A percentile compares a stretch with the other conserved stretches of the same genome.
phyloP scores from a whole-genome alignment of 345 rosid species.

The Balakata baccata region DNA sequence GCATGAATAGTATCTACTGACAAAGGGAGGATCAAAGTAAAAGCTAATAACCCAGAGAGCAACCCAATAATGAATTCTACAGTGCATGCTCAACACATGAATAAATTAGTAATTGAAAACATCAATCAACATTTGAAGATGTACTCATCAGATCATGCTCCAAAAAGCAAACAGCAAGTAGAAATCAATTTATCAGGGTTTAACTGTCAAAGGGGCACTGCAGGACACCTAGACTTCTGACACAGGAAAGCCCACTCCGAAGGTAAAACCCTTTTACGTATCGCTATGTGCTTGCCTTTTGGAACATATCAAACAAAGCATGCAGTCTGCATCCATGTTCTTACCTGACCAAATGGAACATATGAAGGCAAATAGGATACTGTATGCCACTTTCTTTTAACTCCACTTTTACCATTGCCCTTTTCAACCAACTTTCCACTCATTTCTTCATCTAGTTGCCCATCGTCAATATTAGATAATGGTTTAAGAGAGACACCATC shows the following conservation, averaged over 20 bases:
- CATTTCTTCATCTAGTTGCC: conserved; percentile 30
- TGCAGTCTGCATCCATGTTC: conserved; percentile 10
- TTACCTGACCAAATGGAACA: conserved; percentile 94
- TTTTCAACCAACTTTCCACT: conserved; percentile 43
- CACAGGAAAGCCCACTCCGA: not conserved
- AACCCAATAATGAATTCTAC: not conserved
- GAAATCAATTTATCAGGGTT: not conserved
- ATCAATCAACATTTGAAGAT: not conserved
- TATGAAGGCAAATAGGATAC: conserved; percentile 89
- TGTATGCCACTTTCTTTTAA: conserved; percentile 55
- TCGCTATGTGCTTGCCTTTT: not conserved
- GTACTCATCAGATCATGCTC: not conserved
- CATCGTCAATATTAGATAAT: conserved; percentile 41
- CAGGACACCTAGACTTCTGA: not conserved
- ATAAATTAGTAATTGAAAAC: not conserved
- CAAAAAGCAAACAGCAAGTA: not conserved
- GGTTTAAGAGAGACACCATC: conserved; percentile 94
- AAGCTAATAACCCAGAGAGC: not conserved
- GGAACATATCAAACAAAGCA: conserved; percentile 11
- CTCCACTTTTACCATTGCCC: conserved; percentile 32
- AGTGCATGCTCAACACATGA: not conserved
- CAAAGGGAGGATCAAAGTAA: no score
- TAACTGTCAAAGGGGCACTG: not conserved
- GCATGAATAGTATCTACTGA: no score
- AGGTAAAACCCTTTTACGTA: not conserved